phyloP scores from a whole-genome alignment of 192 early-diverging fungal genomes.

The Coemansia sp. region DNA sequence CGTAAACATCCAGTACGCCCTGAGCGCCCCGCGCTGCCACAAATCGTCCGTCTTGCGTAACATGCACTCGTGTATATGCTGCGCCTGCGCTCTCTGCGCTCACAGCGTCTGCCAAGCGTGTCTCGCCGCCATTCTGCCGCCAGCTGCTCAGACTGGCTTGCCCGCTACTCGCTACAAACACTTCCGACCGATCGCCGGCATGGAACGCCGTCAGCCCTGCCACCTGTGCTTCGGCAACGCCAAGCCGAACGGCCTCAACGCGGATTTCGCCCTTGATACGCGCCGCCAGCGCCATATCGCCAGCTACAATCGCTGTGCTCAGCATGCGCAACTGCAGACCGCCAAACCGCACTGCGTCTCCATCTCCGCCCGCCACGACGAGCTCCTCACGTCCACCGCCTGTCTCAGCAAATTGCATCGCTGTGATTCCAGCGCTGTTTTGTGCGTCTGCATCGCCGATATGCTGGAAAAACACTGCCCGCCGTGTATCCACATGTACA shows the following conservation, averaged over 20 bases:
- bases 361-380: slow-evolving; percentile 17
- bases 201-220: slow-evolving; percentile 25
- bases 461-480: slow-evolving; percentile 31
- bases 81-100: slow-evolving; percentile 23
- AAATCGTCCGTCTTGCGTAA: slow-evolving; percentile 28
- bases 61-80: slow-evolving; percentile 21
- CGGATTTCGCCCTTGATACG: slow-evolving; percentile 20
- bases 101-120: slow-evolving; percentile 26
- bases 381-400: slow-evolving; percentile 27
- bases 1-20: slow-evolving; percentile 40
- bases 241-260: slow-evolving; percentile 23
- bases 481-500: slow-evolving; percentile 36
- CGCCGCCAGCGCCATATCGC: slow-evolving; percentile 28
- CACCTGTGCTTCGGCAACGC: neutral
- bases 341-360: slow-evolving; percentile 34
- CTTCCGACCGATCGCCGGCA: slow-evolving; percentile 3
- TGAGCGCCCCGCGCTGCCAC: slow-evolving; percentile 30
- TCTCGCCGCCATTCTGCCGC: slow-evolving; percentile 12
- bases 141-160: slow-evolving; percentile 36
- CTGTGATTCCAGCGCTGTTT: slow-evolving; percentile 6
- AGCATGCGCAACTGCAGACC: slow-evolving; percentile 21
- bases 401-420: slow-evolving; percentile 20
- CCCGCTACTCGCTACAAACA: slow-evolving; percentile 34
- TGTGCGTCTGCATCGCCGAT: neutral
- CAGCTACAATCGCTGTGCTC: slow-evolving; percentile 26